Base-by-base conservation (phyloP, 2,329 filamentous ascomycete genomes). In the Parastagonospora nodorum region DNA sequence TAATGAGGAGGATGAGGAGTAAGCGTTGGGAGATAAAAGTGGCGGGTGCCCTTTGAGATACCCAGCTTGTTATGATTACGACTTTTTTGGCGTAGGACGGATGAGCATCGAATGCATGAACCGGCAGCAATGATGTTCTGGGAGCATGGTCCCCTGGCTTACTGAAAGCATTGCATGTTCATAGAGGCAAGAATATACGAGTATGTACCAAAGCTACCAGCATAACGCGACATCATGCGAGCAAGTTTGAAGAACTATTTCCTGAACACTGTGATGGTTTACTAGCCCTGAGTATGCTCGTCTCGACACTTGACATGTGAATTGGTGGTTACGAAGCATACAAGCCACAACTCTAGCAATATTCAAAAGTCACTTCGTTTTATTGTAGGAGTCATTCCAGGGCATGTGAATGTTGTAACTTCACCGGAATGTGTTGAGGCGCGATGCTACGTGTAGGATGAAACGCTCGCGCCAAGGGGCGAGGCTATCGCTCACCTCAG, bases 1-100 rank as follows among this genome's bases (percentile, higher is more conserved):
- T 37, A 81, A 80, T 61, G 82, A 80, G 45, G 82, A 80, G 44
- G 81, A 80, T 36, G 81, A 83, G 52, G 83, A 84, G 63, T 80
- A 82, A 49, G 19, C 19, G 44, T 45, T 41, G 15, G 15, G 14
- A 16, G 14, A 16, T 11, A 9, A 15, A 12, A 40, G 28, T 19
- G 12, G 28, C 28, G 15, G 36, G 44, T 46, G 44, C 29, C n/a
- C 19, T 47, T 51, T 53, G 57, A 59, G 60, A 62, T 61, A 62
- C 57, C 58, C 53, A 48, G 48, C 56, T 57, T 51, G 52, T 53
- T 53, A 59, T 55, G 55, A 55, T 48, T 48, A 30, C 42, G 49
- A 57, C 57, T 54, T 59, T 59, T 48, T 48, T 53, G 53, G 54
- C 60, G 60, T 55, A 61, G 46, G 60, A 62, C 55, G 60, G 53